Conservation (phyloP, 2,329 filamentous ascomycete species). For the Plectosphaerella sp. region DNA sequence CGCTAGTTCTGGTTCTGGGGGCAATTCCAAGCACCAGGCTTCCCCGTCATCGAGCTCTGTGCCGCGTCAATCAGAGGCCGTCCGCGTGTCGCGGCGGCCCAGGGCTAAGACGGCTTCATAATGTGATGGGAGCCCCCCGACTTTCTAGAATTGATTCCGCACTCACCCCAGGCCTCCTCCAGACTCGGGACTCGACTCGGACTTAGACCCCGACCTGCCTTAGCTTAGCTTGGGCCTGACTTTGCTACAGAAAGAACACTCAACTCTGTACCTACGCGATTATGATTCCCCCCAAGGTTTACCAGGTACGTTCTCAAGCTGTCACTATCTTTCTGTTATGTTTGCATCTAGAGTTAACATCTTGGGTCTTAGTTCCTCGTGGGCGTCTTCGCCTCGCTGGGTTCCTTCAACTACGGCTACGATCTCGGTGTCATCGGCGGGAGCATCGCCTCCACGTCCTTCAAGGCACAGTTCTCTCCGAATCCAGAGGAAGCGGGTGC, state of each 20-base stretch:
- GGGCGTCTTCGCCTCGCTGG: conserved; percentile 50
- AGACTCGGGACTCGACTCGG: background rate
- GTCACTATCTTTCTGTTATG: background rate
- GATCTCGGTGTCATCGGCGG: conserved; percentile 50
- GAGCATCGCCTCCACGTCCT: conserved; percentile 45
- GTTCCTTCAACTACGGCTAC: conserved; percentile 51
- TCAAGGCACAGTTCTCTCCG: conserved; percentile 31
- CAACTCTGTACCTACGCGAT: conserved; percentile 15
- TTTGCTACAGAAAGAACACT: background rate
- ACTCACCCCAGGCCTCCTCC: background rate
- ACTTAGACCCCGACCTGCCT: too few relatives aligned
- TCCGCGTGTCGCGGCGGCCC: background rate
- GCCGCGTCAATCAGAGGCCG: background rate
- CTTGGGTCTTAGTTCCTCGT: conserved; percentile 40
- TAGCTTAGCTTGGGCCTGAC: too few relatives aligned
- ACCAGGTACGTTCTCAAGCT: conserved; percentile 11
- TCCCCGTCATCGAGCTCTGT: background rate
- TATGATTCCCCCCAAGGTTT: conserved; percentile 39
- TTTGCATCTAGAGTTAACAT: background rate
- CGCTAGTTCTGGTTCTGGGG: too few relatives aligned
- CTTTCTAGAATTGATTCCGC: background rate
- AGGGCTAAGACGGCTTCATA: background rate
- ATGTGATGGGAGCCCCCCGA: too few relatives aligned
- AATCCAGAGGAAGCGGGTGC: conserved; percentile 9
- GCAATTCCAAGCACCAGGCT: too few relatives aligned